These are phyloP conservation scores for Cladosporium austrohemisphaericum DNA, from an alignment of 2,329 filamentous ascomycete genomes.

Conservation along the genomic window DNA sequence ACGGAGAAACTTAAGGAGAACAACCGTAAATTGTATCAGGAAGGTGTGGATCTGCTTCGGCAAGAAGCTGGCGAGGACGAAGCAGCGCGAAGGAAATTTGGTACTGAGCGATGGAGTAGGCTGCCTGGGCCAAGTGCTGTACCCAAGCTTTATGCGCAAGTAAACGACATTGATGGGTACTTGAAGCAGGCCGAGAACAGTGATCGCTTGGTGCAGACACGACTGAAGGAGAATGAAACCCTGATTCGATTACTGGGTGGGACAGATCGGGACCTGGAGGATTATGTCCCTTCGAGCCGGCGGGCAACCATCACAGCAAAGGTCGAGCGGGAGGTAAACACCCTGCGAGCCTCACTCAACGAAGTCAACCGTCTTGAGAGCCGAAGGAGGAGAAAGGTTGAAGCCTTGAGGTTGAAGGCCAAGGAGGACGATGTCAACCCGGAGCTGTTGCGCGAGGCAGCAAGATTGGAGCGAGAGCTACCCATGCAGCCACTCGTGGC, in stretches of 20 bases:
- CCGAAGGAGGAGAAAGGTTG: conserved; percentile 72
- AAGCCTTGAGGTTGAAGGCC: conserved; percentile 72
- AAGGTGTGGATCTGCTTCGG: conserved; percentile 73
- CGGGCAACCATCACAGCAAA: conserved; percentile 74
- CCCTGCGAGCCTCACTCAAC: conserved; percentile 75
- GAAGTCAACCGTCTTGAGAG: conserved; percentile 82
- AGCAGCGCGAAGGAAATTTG: conserved; percentile 69
- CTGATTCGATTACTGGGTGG: conserved; percentile 73
- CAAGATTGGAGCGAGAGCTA: conserved; percentile 78
- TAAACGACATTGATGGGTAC: conserved; percentile 79
- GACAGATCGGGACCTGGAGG: conserved; percentile 74
- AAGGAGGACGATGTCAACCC: conserved; percentile 82
- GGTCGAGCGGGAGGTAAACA: conserved; percentile 73
- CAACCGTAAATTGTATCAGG: conserved; percentile 73
- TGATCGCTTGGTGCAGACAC: conserved; percentile 69
- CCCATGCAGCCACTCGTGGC: conserved; percentile 80
- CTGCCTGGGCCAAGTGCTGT: conserved; percentile 66
- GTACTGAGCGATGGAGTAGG: conserved; percentile 80
- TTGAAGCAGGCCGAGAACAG: conserved; percentile 67
- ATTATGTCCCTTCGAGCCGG: conserved; percentile 83
- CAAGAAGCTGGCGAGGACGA: conserved; percentile 83
- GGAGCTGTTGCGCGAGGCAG: conserved; percentile 77
- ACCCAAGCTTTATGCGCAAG: conserved; percentile 68
- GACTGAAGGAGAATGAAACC: conserved; percentile 71
- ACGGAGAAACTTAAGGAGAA: conserved; percentile 83